Conservation (phyloP, 1,284 basidiomycete species). For the Apiotrichum laibachii region DNA sequence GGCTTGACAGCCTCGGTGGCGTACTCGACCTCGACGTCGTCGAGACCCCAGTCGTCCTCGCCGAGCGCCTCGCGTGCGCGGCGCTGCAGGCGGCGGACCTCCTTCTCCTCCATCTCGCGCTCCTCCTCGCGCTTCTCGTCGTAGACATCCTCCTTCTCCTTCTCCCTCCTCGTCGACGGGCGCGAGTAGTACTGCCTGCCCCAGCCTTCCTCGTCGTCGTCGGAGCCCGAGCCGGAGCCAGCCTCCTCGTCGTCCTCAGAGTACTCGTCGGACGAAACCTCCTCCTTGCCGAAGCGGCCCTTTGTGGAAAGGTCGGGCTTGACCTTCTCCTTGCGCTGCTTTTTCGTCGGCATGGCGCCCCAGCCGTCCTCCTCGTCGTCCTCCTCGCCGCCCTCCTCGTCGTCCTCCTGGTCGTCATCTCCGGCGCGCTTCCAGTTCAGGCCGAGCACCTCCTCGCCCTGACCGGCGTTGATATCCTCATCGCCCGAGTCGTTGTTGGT, state of each 20-base stretch:
- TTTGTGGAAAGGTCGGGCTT: slow-evolving; percentile 43
- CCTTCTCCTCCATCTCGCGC: slow-evolving; percentile 24
- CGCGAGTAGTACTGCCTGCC: slow-evolving; percentile 77
- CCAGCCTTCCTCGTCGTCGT: slow-evolving; percentile 65
- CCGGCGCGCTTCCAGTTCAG: slow-evolving; percentile 12
- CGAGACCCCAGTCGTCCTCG: slow-evolving; percentile 79
- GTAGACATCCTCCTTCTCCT: slow-evolving; percentile 21
- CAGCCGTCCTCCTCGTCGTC: slow-evolving; percentile 42
- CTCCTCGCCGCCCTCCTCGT: slow-evolving; percentile 47
- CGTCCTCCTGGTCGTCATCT: slow-evolving; percentile 32
- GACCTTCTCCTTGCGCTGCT: slow-evolving; percentile 48
- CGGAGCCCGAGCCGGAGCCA: slow-evolving; percentile 23
- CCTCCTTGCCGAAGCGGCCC: slow-evolving; percentile 49
- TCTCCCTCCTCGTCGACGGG: slow-evolving; percentile 40
- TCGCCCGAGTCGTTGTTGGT: slow-evolving; percentile 56
- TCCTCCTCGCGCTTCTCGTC: slow-evolving; percentile 55
- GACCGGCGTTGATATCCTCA: slow-evolving; percentile 43
- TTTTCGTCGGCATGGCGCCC: slow-evolving; percentile 34
- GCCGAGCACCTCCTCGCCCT: slow-evolving; percentile 68
- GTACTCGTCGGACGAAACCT: slow-evolving; percentile 57
- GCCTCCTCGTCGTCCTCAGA: slow-evolving; percentile 55
- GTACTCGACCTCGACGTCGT: slow-evolving; percentile 58
- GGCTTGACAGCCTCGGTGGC: slow-evolving; percentile 9
- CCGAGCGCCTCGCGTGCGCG: slow-evolving; percentile 69
- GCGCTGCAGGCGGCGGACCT: slow-evolving; percentile 67